A percentile compares a stretch with the other conserved stretches of the same genome.
Conservation (phyloP, 1,284 basidiomycete genomes). For the Ceratobasidium sp. region DNA sequence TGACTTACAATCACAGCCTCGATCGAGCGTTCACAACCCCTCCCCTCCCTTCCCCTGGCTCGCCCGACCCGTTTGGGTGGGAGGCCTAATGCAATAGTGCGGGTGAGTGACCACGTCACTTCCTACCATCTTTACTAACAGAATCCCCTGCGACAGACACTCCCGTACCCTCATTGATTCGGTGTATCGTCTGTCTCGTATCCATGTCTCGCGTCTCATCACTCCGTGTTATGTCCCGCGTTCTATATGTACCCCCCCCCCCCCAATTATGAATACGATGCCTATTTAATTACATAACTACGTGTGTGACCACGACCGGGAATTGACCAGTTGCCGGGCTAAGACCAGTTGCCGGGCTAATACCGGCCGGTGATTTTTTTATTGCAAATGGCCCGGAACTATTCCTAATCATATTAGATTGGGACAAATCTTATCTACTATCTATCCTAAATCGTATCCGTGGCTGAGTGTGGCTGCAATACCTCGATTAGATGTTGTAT, state of each 20-base stretch:
- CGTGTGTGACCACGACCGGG: not conserved
- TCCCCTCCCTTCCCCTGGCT: not conserved
- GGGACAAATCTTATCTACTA: not conserved
- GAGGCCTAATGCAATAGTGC: not conserved
- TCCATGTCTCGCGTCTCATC: not conserved
- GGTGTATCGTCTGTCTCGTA: not conserved
- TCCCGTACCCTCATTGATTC: not conserved
- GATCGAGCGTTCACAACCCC: not conserved
- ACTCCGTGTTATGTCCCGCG: not conserved
- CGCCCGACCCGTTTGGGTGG: not conserved
- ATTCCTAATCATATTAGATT: too few relatives aligned
- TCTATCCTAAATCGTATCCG: not conserved
- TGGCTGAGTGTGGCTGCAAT: not conserved
- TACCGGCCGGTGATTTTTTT: too few relatives aligned
- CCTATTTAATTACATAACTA: not conserved
- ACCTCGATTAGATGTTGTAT: not conserved
- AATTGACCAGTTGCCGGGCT: not conserved
- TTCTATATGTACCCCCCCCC: not conserved
- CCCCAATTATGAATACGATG: not conserved
- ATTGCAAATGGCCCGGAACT: too few relatives aligned
- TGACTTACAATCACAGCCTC: not conserved
- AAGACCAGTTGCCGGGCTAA: too few relatives aligned
- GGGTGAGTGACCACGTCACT: not conserved
- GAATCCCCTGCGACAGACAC: not conserved
- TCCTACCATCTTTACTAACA: not conserved